These are phyloP conservation scores for Pulveroboletus sp. DNA, from an alignment of 768 basidiomycete species.

Conservation along the genomic window DNA sequence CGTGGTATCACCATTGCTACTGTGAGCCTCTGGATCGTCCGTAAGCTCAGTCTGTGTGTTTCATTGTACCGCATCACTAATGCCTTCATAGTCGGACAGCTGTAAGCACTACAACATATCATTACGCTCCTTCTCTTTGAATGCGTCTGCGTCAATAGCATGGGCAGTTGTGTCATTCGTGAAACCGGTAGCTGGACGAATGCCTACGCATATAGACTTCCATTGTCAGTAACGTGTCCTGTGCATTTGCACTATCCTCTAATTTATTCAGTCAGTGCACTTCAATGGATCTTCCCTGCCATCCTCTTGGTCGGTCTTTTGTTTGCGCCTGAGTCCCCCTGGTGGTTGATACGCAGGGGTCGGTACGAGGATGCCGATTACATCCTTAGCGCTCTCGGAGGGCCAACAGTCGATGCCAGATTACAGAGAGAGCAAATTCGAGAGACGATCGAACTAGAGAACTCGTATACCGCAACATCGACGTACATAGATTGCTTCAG, in stretches of 20 bases:
- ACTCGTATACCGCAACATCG: conserved; percentile 24
- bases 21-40: conserved; percentile 25
- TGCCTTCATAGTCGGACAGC: conserved; percentile 17
- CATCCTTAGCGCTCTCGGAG: conserved; percentile 18
- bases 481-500: conserved; percentile 33
- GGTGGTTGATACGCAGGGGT: conserved; percentile 35
- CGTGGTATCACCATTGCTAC: conserved; percentile 24
- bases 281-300: conserved; percentile 34
- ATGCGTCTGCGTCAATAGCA: conserved; percentile 2
- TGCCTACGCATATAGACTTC: conserved; percentile 24
- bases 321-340: conserved; percentile 19
- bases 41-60: conserved; percentile 8
- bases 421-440: conserved; percentile 20
- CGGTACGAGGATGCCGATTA: conserved; percentile 22
- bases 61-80: neutral
- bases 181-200: conserved; percentile 22
- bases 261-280: conserved; percentile 11
- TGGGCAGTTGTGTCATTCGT: conserved; percentile 24
- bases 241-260: neutral
- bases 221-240: conserved; percentile 18
- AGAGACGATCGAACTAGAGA: conserved; percentile 31
- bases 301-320: conserved; percentile 26
- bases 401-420: conserved; percentile 23
- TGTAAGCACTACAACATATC: conserved; percentile 9
- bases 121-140: neutral